Base-by-base conservation (phyloP, 1,284 basidiomycete genomes). In the Leccinum insolens region DNA sequence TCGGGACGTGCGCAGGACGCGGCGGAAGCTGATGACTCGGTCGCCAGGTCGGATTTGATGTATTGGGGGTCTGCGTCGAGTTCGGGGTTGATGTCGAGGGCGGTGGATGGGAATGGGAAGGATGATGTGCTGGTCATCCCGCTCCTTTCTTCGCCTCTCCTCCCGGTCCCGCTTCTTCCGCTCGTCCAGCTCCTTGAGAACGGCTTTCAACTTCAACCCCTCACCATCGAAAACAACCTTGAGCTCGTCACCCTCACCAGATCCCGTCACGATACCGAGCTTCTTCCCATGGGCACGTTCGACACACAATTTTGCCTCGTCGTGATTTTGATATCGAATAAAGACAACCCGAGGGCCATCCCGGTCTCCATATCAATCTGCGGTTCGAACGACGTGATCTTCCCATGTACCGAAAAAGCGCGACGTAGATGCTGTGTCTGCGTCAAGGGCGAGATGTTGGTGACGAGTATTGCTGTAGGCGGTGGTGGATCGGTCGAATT, bases 291-390 rank as follows among this genome's bases (percentile, higher is more conserved):
- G 80, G 72, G 90, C 87, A 72, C 83, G 82, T 72, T 86, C 86
- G 66, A 85, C 85, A 78, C 89, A 94, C 71, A 79, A 83, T 77
- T 79, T 85, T 65, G 90, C 91, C 67, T 90, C 88, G 20, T 88
- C 87, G 68, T 87, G 85, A 0, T 82, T 80, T 8, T 75, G 78
- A 77, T 87, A 98, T 70, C 87, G 89, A 73, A 98, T 85, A 76
- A 88, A 89, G 64, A 94, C 89, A 55, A 98, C 7, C 96, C 96
- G 4, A 98, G 85, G 15, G 92, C 88, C 69, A 89, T 90, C 14
- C 95, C 95, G 22, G 90, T 95, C 64, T 86, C 85, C 61, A 87
- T 86, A 80, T 98, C 93, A 69, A 93, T 87, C 76, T 96, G 94
- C 46, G 91, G 87, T 71, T 96, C 92, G 67, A 94, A 90, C 12